A percentile compares a stretch with the other conserved stretches of the same genome.
These are phyloP conservation scores for Globisporangium canariense DNA, from an alignment of 352 stramenopile species.

Conservation along the genomic window DNA sequence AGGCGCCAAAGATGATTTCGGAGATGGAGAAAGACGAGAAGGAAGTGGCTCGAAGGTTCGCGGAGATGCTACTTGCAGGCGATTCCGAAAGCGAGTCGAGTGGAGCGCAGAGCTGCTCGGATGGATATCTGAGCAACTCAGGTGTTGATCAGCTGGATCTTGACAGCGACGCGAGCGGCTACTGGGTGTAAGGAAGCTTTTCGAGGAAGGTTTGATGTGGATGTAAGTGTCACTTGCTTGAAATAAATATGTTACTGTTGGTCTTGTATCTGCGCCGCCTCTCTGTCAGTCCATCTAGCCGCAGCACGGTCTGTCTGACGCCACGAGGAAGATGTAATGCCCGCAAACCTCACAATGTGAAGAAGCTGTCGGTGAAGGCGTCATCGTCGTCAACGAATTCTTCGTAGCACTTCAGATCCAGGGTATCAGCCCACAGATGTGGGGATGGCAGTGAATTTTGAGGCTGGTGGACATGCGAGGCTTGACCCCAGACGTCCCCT, in stretches of 20 bases:
- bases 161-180: constrained; percentile 19
- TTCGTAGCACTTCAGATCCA: constrained; percentile 34
- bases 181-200: constrained; percentile 16
- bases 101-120: constrained; percentile 63
- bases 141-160: constrained; percentile 35
- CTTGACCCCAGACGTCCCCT: constrained; percentile 8
- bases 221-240: constrained; percentile 7
- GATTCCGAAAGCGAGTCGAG: constrained; percentile 37
- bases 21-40: constrained; percentile 50
- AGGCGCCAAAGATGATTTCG: constrained; percentile 25
- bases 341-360: constrained; percentile 9
- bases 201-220: neutral
- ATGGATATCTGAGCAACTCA: constrained; percentile 35
- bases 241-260: constrained; percentile 12
- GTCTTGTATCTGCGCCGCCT: neutral
- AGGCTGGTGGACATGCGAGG: neutral
- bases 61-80: constrained; percentile 17
- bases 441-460: neutral
- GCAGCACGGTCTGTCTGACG: neutral
- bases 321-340: neutral
- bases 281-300: neutral
- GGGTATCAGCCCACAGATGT: neutral
- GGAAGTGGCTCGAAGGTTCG: constrained; percentile 31
- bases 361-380: constrained; percentile 7
- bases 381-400: constrained; percentile 15